Base-by-base conservation (phyloP, 768 basidiomycete genomes). In the Tylopilus vinaceipallidus region DNA sequence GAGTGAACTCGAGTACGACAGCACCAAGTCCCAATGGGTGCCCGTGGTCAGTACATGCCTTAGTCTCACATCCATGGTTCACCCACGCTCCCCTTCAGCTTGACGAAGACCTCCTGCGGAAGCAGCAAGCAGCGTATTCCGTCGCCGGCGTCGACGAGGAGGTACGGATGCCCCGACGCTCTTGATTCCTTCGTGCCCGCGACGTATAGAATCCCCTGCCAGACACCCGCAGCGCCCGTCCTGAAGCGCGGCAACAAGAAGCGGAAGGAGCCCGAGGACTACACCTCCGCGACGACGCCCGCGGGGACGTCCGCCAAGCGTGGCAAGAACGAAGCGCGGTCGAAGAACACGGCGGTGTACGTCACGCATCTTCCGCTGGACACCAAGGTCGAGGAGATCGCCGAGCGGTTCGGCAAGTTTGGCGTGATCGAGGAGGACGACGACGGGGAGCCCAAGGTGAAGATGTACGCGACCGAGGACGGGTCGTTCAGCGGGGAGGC, bases 61-160 rank as follows among this genome's bases (percentile, higher is more conserved):
- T 23, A 36, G 24, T 35, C 4, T 11, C 45, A 12, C 39, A 12
- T 34, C 34, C 4, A 20, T n/a, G 41, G 17, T 36, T 58, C 39
- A 58, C 26, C 12, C 45, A 11, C 29, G 20, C n/a, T 39, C 14
- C 17, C 39, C 54, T 50, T 7, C 60, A 95, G 94, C 75, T 95
- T 29, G 90, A 93, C 56, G 92, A 95, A 54, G 91, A 95, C 45
- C 73, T 91, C 12, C 57, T 95, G 49, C 85, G 83, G 63, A 84
- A 83, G 20, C 95, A 99, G 66, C 97, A 98, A 73, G 94, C 92
- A 1, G 95, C 93, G 2, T 99, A 99, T 69, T 87, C 92, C 0
- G 76, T 99, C 2, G 77, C 75, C 13, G 97, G 95, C 10, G 94
- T 99, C 20, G 95, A 99, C 65, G 97, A 98, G 75, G 81, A 84